Conservation (phyloP, 768 basidiomycete genomes). For the Naematelia encephala region DNA sequence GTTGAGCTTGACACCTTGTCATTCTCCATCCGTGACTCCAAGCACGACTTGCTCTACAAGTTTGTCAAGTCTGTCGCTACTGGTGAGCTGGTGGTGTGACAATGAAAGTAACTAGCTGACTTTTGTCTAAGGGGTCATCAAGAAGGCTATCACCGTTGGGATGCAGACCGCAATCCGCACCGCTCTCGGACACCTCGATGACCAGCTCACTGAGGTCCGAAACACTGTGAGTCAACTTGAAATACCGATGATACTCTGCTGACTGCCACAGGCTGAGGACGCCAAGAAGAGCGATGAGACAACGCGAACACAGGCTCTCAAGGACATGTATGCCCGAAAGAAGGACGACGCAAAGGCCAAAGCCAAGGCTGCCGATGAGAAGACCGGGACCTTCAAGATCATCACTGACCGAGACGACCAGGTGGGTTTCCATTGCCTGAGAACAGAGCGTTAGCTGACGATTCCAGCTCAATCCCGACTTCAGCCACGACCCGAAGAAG, state of each 20-base stretch:
- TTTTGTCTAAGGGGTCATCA: too few relatives aligned
- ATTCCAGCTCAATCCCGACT: constrained; percentile 57
- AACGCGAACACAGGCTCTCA: constrained; percentile 39
- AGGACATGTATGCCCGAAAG: constrained; percentile 51
- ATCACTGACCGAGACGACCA: constrained; percentile 63
- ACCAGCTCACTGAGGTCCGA: constrained; percentile 80
- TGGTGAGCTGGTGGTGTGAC: too few relatives aligned
- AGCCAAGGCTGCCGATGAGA: constrained; percentile 52
- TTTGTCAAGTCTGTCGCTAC: constrained; percentile 74
- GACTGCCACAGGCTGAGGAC: constrained; percentile 53
- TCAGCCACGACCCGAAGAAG: constrained; percentile 61
- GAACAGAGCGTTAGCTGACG: constrained; percentile 17
- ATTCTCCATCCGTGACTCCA: constrained; percentile 85
- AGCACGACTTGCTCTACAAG: constrained; percentile 77
- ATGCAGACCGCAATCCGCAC: constrained; percentile 68
- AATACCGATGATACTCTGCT: background rate
- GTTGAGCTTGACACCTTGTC: constrained; percentile 84
- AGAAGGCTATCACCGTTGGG: constrained; percentile 60
- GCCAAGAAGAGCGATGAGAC: constrained; percentile 54
- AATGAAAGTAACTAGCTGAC: too few relatives aligned
- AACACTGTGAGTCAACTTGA: constrained; percentile 27
- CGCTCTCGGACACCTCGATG: constrained; percentile 81
- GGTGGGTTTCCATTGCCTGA: constrained; percentile 48
- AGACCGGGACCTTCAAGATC: constrained; percentile 68
- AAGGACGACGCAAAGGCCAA: constrained; percentile 53